Evolutionary conservation across 2,329 filamentous ascomycete species (phyloP).

Genomic region (Aspergillus flavus): DNA sequence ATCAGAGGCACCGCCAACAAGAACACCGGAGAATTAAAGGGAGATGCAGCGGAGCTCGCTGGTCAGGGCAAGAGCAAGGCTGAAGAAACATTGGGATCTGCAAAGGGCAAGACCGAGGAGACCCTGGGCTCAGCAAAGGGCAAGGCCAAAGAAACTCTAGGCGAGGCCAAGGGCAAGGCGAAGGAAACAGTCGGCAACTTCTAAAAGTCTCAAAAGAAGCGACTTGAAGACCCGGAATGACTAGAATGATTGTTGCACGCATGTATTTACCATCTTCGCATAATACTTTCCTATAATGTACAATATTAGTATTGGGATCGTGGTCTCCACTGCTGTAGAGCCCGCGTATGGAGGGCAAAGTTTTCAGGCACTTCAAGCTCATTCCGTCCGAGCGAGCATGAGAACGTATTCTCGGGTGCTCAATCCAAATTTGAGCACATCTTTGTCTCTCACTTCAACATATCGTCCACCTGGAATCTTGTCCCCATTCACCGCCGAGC

Average conservation of each 20-base stretch:
- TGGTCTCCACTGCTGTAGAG: neutral
- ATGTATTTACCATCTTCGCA: constrained; percentile 7
- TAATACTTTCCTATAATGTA: constrained; percentile 12
- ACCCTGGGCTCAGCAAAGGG: constrained; percentile 18
- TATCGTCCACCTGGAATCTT: constrained; percentile 75
- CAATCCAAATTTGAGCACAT: constrained; percentile 84
- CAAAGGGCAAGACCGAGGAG: constrained; percentile 22
- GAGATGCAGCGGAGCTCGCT: constrained; percentile 23
- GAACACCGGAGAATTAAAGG: constrained; percentile 39
- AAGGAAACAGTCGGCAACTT: constrained; percentile 25
- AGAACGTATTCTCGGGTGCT: constrained; percentile 94
- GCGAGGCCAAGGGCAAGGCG: constrained; percentile 26
- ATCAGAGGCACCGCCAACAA: constrained; percentile 46
- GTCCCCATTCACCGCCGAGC: constrained; percentile 79
- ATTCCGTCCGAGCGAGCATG: constrained; percentile 65
- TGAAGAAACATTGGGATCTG: constrained; percentile 10
- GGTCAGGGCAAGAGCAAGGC: constrained; percentile 17
- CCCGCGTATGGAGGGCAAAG: neutral
- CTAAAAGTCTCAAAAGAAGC: neutral
- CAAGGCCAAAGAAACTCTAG: constrained; percentile 18
- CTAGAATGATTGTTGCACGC: neutral
- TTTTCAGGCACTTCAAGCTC: neutral
- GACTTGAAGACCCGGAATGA: neutral
- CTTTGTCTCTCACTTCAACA: constrained; percentile 83
- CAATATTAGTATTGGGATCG: neutral